phyloP scores from a whole-genome alignment of 805 yeast species.

The Huiozyma naganishii region DNA sequence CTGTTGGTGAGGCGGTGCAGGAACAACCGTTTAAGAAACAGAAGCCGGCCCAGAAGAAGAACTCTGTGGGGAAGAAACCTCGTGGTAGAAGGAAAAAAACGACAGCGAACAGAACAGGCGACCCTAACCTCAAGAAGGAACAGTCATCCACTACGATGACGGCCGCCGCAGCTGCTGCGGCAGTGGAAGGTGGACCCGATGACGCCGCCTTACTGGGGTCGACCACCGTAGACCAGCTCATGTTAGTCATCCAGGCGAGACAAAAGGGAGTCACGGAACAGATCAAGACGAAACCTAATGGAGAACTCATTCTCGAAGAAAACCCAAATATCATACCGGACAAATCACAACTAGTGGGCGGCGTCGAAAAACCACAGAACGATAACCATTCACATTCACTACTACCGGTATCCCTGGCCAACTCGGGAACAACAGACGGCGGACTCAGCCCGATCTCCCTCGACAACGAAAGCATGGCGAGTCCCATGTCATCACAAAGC shows the following conservation, averaged over 20 bases:
- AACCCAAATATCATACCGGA: conserved; percentile 43
- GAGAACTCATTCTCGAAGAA: conserved; percentile 47
- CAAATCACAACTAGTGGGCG: conserved; percentile 62
- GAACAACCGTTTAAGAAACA: no score
- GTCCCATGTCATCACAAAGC: background rate
- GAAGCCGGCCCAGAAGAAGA: no score
- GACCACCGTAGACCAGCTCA: conserved; percentile 81
- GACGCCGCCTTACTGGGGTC: conserved; percentile 55
- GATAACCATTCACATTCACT: conserved; percentile 15
- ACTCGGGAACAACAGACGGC: no score
- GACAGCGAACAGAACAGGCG: background rate
- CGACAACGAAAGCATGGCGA: background rate
- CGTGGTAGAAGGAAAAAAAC: background rate
- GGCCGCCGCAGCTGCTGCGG: background rate
- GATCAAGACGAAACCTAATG: conserved; percentile 57
- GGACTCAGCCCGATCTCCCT: background rate
- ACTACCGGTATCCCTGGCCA: background rate
- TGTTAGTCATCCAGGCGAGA: conserved; percentile 85
- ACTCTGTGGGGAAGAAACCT: no score
- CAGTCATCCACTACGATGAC: background rate
- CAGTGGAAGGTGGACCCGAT: background rate
- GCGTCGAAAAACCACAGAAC: conserved; percentile 50
- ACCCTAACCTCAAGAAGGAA: background rate
- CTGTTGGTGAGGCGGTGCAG: no score
- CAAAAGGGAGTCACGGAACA: conserved; percentile 61